Conservation (phyloP, 768 basidiomycete species). For the Collybia nuda region DNA sequence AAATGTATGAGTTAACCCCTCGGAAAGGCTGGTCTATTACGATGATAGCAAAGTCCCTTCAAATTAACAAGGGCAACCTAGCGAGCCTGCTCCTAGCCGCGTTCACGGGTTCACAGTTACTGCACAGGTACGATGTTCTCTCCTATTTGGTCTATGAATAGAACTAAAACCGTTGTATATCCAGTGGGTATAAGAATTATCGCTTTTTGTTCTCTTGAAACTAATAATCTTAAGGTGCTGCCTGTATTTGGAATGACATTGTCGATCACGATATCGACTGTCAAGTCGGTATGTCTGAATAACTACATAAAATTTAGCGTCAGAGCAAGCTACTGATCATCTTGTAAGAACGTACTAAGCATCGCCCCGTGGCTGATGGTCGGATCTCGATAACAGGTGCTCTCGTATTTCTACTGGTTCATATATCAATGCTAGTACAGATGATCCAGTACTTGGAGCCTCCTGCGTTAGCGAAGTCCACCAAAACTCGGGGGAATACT, state of each 20-base stretch:
- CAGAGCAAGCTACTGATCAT: not conserved
- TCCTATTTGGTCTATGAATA: too few species aligned
- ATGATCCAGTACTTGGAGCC: conserved; percentile 12
- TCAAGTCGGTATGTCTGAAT: conserved; percentile 27
- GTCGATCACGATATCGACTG: conserved; percentile 26
- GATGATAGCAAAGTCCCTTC: too few species aligned
- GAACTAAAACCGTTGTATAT: too few species aligned
- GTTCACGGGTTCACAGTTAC: too few species aligned
- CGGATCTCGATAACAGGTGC: conserved; percentile 24
- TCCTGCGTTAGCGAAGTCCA: conserved; percentile 8
- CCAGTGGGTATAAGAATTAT: too few species aligned
- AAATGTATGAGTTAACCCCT: too few species aligned
- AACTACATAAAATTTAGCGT: not conserved
- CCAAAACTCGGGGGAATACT: not conserved
- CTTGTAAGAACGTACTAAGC: conserved; percentile 23
- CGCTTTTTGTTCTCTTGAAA: not conserved
- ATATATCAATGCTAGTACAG: conserved; percentile 6
- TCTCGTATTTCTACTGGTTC: conserved; percentile 18
- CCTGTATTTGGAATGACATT: conserved; percentile 20
- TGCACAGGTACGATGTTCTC: too few species aligned
- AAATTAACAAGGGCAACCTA: too few species aligned
- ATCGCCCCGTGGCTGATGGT: conserved; percentile 27
- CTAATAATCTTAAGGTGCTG: not conserved
- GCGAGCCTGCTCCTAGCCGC: too few species aligned
- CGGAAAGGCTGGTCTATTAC: too few species aligned